phyloP scores from a whole-genome alignment of 768 basidiomycete species.

The Phylloporus sp. region DNA sequence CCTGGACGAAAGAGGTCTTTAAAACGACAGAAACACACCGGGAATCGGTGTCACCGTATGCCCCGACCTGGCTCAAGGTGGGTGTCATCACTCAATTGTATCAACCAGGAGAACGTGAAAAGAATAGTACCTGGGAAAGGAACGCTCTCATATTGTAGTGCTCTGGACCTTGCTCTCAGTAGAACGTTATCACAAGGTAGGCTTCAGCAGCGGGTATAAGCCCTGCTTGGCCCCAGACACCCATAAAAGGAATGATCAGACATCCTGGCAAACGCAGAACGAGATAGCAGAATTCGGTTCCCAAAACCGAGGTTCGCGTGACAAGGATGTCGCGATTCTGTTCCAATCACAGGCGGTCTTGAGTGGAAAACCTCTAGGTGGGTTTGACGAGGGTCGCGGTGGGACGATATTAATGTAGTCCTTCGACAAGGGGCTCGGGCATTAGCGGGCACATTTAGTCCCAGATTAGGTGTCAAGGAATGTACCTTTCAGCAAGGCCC shows the following conservation, averaged over 20 bases:
- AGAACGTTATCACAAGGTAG: background rate
- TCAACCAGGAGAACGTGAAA: background rate
- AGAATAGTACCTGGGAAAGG: background rate
- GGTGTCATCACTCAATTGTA: background rate
- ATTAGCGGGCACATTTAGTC: too few species aligned
- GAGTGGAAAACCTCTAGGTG: too few species aligned
- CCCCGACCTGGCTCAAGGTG: background rate
- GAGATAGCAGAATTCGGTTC: background rate
- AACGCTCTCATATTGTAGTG: background rate
- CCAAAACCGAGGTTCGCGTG: background rate
- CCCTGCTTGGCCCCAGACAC: background rate
- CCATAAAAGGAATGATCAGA: background rate
- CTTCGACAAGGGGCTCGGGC: too few species aligned
- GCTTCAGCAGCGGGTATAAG: background rate
- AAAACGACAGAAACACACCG: slow-evolving; percentile 7
- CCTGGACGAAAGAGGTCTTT: slow-evolving; percentile 7
- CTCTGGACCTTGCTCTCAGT: too few species aligned
- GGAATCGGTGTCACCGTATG: background rate
- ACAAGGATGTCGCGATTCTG: too few species aligned
- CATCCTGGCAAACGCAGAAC: background rate
- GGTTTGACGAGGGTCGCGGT: too few species aligned
- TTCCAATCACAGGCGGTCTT: too few species aligned
- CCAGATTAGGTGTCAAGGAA: too few species aligned
- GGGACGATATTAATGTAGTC: too few species aligned
- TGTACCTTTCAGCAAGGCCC: too few species aligned